Conservation (phyloP, 2,329 filamentous ascomycete species). For the Penicillium oxalicum region DNA sequence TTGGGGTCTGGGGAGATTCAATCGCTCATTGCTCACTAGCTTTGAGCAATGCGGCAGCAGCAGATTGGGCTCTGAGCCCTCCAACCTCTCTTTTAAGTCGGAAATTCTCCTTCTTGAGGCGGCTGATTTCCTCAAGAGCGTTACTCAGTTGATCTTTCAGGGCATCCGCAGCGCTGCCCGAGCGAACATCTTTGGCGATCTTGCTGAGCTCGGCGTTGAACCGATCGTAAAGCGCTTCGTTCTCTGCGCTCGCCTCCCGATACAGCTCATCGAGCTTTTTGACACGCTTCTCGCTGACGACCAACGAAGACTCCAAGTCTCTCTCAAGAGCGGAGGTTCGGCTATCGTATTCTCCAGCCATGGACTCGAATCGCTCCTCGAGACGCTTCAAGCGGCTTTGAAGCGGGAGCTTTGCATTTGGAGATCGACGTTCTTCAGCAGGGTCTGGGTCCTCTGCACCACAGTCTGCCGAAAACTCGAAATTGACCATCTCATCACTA, state of each 20-base stretch:
- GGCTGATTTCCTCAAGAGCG: constrained; percentile 67
- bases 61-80: constrained; percentile 53
- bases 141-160: constrained; percentile 66
- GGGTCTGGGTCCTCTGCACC: constrained; percentile 26
- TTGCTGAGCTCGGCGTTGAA: constrained; percentile 88
- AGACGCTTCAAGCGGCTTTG: constrained; percentile 56
- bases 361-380: constrained; percentile 58
- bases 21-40: constrained; percentile 23
- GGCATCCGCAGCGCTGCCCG: constrained; percentile 73
- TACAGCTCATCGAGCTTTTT: constrained; percentile 83
- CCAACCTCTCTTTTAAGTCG: constrained; percentile 75
- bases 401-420: constrained; percentile 20
- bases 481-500: constrained; percentile 65
- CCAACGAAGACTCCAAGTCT: constrained; percentile 66
- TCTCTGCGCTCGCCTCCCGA: constrained; percentile 81
- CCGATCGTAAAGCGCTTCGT: constrained; percentile 82
- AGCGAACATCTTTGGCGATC: constrained; percentile 69
- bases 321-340: constrained; percentile 59
- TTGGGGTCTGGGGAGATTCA: too few relatives aligned
- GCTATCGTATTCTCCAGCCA: constrained; percentile 54
- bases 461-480: constrained; percentile 33
- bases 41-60: constrained; percentile 28
- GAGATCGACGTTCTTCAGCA: constrained; percentile 14
- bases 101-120: constrained; percentile 78
- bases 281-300: constrained; percentile 69